phyloP scores from a whole-genome alignment of 2,329 filamentous ascomycete species.

The Tympanopsis confertula region DNA sequence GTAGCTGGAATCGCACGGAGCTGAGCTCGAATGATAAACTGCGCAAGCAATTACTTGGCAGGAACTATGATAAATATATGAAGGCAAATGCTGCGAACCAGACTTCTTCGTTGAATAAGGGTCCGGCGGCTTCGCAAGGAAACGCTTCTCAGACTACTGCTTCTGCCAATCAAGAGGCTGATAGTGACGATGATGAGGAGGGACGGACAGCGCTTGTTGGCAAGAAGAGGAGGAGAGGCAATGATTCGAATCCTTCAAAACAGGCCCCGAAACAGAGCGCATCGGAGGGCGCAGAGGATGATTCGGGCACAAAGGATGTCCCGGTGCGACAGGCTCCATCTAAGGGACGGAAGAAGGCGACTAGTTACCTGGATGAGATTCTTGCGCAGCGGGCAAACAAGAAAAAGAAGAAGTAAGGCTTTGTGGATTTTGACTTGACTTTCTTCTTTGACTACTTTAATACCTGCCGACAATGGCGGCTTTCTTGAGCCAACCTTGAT shows the following conservation, averaged over 20 bases:
- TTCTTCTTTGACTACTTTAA: no score
- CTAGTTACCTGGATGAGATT: slow-evolving; percentile 1
- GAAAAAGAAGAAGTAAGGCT: not conserved
- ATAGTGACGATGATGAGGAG: not conserved
- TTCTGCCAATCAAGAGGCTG: not conserved
- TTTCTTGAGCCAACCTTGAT: no score
- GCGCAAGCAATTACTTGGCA: slow-evolving; percentile 29
- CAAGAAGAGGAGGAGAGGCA: slow-evolving; percentile 19
- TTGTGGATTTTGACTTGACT: no score
- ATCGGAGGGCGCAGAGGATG: not conserved
- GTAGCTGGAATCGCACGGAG: slow-evolving; percentile 23
- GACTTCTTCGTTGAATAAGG: slow-evolving; percentile 4
- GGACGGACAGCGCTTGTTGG: not conserved
- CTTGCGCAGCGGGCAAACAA: not conserved
- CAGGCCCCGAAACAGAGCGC: not conserved
- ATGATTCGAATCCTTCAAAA: slow-evolving; percentile 37
- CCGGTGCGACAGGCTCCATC: slow-evolving; percentile 9
- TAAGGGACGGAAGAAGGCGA: slow-evolving; percentile 6
- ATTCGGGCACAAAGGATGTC: slow-evolving; percentile 25
- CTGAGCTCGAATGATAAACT: slow-evolving; percentile 28
- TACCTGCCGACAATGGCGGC: no score
- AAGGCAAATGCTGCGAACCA: slow-evolving; percentile 2
- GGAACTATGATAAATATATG: slow-evolving; percentile 12
- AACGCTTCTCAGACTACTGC: no score
- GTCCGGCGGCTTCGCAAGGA: no score